Conservation (phyloP, 352 stramenopile species). For the Thraustochytrium sp. region DNA sequence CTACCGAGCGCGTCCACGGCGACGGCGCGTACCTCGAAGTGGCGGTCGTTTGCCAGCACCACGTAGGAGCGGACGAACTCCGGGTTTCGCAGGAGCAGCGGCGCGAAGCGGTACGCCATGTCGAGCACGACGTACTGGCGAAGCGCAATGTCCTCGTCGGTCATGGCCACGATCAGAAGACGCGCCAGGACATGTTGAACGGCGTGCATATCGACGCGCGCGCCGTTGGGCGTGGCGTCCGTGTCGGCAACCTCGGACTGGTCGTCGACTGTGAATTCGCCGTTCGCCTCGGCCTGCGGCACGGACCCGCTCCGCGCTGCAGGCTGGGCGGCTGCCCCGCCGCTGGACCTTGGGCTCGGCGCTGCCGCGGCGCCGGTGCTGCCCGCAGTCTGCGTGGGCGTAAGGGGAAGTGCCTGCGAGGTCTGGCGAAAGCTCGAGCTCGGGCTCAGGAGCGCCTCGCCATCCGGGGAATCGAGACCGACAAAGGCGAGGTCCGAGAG, state of each 20-base stretch:
- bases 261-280: no score
- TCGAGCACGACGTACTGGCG: slow-evolving; percentile 7
- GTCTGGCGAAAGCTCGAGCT: no score
- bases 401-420: no score
- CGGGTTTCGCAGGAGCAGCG: background rate
- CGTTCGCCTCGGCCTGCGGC: no score
- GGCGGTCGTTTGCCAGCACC: slow-evolving; percentile 12
- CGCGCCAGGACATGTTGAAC: slow-evolving; percentile 19
- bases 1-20: slow-evolving; percentile 21
- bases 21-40: slow-evolving; percentile 26
- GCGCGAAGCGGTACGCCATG: background rate
- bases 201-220: background rate
- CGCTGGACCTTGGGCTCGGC: no score
- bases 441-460: background rate
- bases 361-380: no score
- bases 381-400: no score
- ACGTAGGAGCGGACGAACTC: slow-evolving; percentile 12
- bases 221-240: background rate
- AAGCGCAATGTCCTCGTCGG: slow-evolving; percentile 17
- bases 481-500: background rate
- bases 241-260: no score
- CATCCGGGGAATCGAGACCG: background rate
- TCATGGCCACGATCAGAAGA: slow-evolving; percentile 22
- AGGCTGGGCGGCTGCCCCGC: no score
- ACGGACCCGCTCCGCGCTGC: no score